Evolutionary conservation across 2,329 filamentous ascomycete species (phyloP), one percentile per base, ranked within the genome.

Genomic region (Corynespora cassiicola): DNA sequence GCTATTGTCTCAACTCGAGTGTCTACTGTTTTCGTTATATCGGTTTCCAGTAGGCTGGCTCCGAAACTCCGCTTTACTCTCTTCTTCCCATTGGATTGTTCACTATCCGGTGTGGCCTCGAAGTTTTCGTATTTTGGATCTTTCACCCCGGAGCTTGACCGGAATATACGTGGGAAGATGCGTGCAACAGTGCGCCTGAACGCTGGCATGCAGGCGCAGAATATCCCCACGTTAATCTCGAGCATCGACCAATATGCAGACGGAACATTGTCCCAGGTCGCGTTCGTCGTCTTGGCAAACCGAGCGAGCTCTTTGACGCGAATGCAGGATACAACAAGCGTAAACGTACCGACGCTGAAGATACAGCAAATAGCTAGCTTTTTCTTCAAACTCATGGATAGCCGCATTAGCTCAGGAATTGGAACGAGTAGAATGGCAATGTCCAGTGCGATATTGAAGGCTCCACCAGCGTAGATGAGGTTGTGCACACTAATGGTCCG

Each of bases 281-380:
- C 40, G 39, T 75, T 73, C 2, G 53, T 28, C 2, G 70, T 70
- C n/a, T 54, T 64, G 12, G 63, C 62, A 42, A 74, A 73, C 21
- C 59, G 42, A 29, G 73, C 61, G 8, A 74, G 56, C 2, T 68
- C 64, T n/a, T 61, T 56, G 3, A 75, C 54, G 4, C 71, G 68
- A 17, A 75, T 42, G 30, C 69, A 62, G 29, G 69, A 71, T 21
- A 73, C 57, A 9, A 74, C 45, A 2, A 68, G 72, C 17, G 48
- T 49, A 10, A 48, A 27, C 20, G 28, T 18, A 11, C 46, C 46
- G 14, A 32, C 32, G 12, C 40, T 41, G 28, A 50, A 47, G 12
- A 47, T 45, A 15, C 34, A 31, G n/a, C 36, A 26, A 18, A 46
- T n/a, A n/a, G n/a, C n/a, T n/a, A n/a, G n/a, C n/a, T n/a, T n/a